A percentile compares a stretch with the other conserved stretches of the same genome.
Evolutionary conservation across 805 yeast genomes (phyloP).

Genomic region (Groenewaldozyma tartarivorans): DNA sequence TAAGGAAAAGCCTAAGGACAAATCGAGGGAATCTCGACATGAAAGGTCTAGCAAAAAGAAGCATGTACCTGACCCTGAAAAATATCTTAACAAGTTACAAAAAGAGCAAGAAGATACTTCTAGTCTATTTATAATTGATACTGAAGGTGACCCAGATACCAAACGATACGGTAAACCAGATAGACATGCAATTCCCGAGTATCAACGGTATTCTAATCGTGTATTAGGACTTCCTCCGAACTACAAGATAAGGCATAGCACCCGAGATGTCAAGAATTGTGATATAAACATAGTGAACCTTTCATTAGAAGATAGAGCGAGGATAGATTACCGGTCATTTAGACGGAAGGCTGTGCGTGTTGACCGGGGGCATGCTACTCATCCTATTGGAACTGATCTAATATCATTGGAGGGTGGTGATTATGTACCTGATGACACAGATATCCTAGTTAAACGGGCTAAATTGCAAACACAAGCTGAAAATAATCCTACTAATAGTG

Average conservation of each 20-base stretch:
- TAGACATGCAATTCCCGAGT: conserved; percentile 4
- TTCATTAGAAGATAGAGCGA: background rate
- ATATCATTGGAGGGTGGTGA: background rate
- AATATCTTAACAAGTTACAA: no score
- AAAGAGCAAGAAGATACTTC: background rate
- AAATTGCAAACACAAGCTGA: background rate
- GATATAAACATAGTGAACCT: background rate
- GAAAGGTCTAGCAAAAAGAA: background rate
- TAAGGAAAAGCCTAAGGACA: no score
- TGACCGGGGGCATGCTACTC: background rate
- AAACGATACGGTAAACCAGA: conserved; percentile 6
- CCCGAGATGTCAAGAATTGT: background rate
- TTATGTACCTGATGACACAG: background rate
- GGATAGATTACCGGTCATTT: background rate
- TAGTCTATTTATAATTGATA: conserved; percentile 1
- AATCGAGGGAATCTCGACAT: background rate
- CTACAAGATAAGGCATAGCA: background rate
- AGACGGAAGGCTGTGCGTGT: background rate
- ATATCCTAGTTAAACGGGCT: background rate
- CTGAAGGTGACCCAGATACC: conserved; percentile 6
- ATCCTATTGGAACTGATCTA: background rate
- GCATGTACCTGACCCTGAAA: background rate
- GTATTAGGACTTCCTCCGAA: conserved; percentile 5
- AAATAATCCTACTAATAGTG: background rate
- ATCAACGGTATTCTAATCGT: conserved; percentile 2